Base-by-base conservation (phyloP, 352 stramenopile genomes). In the Halophytophthora batemanensis region DNA sequence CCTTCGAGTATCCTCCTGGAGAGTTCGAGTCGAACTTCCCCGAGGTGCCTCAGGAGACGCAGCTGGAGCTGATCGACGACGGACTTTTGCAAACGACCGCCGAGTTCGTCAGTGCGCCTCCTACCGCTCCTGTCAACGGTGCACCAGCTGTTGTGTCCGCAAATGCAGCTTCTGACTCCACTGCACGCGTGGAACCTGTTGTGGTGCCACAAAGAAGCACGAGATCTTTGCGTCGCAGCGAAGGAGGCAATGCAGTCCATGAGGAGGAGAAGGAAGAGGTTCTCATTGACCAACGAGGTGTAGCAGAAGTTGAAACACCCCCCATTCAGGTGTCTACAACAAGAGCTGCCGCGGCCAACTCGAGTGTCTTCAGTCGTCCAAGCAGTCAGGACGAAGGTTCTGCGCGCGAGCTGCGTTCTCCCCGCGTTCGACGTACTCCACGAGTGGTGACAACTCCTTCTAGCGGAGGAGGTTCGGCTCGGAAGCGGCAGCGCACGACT, bases 1-100 rank as follows among this genome's bases (percentile, higher is more conserved):
- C 66, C 23, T 71, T 72, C 35, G 43, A 57, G 22, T 88, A 83
- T 51, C 75, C 75, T 33, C 73, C 77, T 0, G 73, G 74, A 33
- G 81, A 87, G 34, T 85, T 83, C 19, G 58, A 83, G 39, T 49
- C 67, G 34, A 71, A 53, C 53, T 77, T 79, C 45, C 59, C 49
- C 33, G 53, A 61, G 21, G 64, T 74, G 22, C 49, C 62, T 6
- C 65, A 72, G 28, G 65, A 78, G 37, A 60, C 51, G 18, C 64
- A 69, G 6, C 50, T 77, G 21, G 52, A 33, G 19, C 25, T 69
- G 37, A 34, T 72, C n/a, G 55, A 69, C 14, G 60, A 64, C 51
- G 55, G 22, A 2, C 49, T 72, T 29, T 55, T 72, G 39, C 53
- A 31, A 17, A 23, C 36, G 18, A 35, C 42, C 42, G 22, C 33